Evolutionary conservation across 306 rosid genomes (phyloP), one percentile per base, ranked within the genome.

Genomic region (Calophaca sinica): DNA sequence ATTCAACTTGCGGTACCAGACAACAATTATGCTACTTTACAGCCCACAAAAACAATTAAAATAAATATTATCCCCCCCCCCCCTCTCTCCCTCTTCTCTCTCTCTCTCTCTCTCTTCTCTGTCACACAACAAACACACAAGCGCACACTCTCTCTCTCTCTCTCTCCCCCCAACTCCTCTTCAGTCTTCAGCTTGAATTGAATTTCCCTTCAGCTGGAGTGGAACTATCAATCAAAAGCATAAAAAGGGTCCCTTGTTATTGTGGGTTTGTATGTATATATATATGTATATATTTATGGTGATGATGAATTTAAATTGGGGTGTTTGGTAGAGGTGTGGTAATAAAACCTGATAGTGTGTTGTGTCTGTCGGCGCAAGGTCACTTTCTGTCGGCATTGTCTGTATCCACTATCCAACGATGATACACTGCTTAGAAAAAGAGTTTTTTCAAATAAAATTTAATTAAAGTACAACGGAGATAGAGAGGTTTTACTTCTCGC

Each of bases 381-480:
- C 92, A 84, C 92, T 90, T 90, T 92, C 97, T 90, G 96, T 89
- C 88, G 90, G 90, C 87, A 85, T 88, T 87, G 87, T 84, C 80
- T 70, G 72, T 79, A 41, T 51, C 78, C 83, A 87, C 77, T 85
- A 77, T 79, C 88, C 87, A 83, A 78, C 89, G 80, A 87, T 75
- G 84, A 81, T 78, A 39, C 71, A 75, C 72, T 49, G 0, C 49
- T 60, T 28, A 41, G 73, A 79, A 82, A 76, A 15, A 61, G 41
- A 79, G 52, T 20, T 20, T 20, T 20, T 80, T 52, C 41, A 76
- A 77, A 35, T 81, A 82, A 74, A 61, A 57, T 63, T 68, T 76
- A 83, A 75, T 80, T 44, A 81, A 84, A 83, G 77, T 63, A 76
- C 84, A 62, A 67, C 12, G 52, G 45, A 29, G 54, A 58, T 7